Base-by-base conservation (phyloP, 306 rosid species). In the Vigna trinervia region DNA sequence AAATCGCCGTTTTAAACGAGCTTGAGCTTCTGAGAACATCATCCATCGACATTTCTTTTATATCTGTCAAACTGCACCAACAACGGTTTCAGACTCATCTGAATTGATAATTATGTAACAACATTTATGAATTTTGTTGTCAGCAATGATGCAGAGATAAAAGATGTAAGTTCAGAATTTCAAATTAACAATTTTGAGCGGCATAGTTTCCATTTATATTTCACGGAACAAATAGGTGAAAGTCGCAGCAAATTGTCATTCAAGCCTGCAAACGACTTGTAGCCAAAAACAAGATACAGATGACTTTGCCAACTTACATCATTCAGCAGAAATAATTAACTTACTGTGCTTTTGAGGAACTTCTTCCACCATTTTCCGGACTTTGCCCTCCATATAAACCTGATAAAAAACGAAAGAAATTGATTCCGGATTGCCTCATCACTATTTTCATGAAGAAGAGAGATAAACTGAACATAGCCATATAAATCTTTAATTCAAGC, bases 11-110 rank as follows among this genome's bases (percentile, higher is more conserved):
- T n/a, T n/a, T 89, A 81, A 74, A 92, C 68, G 89, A 87, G 41
- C 84, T 86, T 56, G 98, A 90, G 53, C 93, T 92, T 83, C 83
- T 85, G 38, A 90, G 78, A 78, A 94, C 41, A 1, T 5, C 59
- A 72, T 74, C 88, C 6, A 88, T 79, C 12, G 80, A 10, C 85
- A 86, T 46, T 58, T 78, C 54, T 77, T 82, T 79, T 48, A 75
- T 54, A 69, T 62, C 83, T 45, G 91, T 81, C 78, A 80, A 73
- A 62, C 96, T 90, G 89, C 71, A 38, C 50, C 60, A 73, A 50
- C 30, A 64, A 88, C 34, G 63, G 52, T 46, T 82, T 64, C 80
- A 62, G 61, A 82, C 17, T 56, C 58, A 17, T 1, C 69, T 52
- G 61, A 51, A 69, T 62, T 13, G 2, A 12, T 39, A 64, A 45